Evolutionary conservation across 2,329 filamentous ascomycete genomes (phyloP), one percentile per base, ranked within the genome.

Genomic region (Truncatella angustata): DNA sequence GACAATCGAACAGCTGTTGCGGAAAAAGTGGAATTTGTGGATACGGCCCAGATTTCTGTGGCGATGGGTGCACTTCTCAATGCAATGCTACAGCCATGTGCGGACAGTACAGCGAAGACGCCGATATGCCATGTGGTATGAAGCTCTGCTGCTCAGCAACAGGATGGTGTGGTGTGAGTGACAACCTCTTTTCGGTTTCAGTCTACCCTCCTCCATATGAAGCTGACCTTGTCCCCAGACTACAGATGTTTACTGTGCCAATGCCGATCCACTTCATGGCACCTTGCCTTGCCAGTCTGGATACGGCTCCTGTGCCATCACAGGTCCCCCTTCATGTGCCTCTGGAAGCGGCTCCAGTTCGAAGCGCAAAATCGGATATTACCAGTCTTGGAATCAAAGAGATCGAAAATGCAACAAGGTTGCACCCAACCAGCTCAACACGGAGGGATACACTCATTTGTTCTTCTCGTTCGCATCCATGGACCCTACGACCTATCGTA

Each of bases 401-500:
- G 21, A 3, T 52, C 35, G 14, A 21, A 11, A 45, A 49, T 35
- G 49, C 68, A 9, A 68, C 74, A 21, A 69, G 79, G 16, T 66
- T 69, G 53, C 59, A 80, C 14, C 56, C 67, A 4, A 61, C 79
- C 9, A 56, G 69, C 4, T 66, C 73, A 30, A 54, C 21, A 26
- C 74, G 71, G 11, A 60, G 80, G 2, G 63, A 69, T 2, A 57
- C 72, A 49, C 11, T 1, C 54, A 58, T 46, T 28, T 68, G 6
- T 54, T 66, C 42, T 65, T 64, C 20, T 54, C 70, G 0, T 74
- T 74, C 54, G 64, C 57, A 3, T 69, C 60, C 36, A 64, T 74
- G 50, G 55, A 58, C n/a, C 67, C 69, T 0, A 47, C 44, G 1
- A 55, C 28, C 7, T 72, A 63, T 51, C 5, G 58, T 0, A 59